Evolutionary conservation across 1,284 basidiomycete genomes (phyloP), one percentile per base, ranked within the genome.

Genomic region (Cutaneotrichosporon dermatis): DNA sequence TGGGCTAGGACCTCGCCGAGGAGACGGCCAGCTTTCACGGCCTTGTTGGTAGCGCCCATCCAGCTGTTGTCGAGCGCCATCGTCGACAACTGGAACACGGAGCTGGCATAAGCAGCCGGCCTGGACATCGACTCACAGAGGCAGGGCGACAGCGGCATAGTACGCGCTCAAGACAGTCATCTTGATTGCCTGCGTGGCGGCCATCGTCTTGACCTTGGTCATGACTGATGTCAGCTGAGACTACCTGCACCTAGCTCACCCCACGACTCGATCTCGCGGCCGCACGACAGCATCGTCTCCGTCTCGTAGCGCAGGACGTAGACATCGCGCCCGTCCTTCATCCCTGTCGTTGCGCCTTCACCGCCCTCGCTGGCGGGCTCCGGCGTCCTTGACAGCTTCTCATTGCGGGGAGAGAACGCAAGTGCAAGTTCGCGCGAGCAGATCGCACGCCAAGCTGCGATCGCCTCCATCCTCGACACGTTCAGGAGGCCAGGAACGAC

Each of bases 1-100:
- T 82, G 80, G 44, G 80, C 75, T 16, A 84, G 73, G 6, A 83
- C 81, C 54, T 83, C 82, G 6, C 83, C 82, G 1, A 84, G 76
- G 8, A 84, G 70, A 15, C 79, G 66, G 1, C 83, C 83, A 0
- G 83, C 83, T 63, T 82, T 82, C 54, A 72, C 71, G 0, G 81
- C 80, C 46, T 79, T 73, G 62, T 81, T 81, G 62, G 78, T 73
- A 1, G 69, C 76, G 71, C 72, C 73, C 76, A 77, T 75, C 79
- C 80, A 79, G 1, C 73, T 72, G 55, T 79, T 79, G 60, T 74
- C 80, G 37, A 72, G 74, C 16, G 70, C 51, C 72, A 76, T 72
- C 1, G 70, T 71, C 1, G 73, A 71, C 66, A 77, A 72, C 25
- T 64, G 67, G 62, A 76, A 77, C 0, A 75, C 76, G 8, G 74